Evolutionary conservation across 2,329 filamentous ascomycete species (phyloP).

Genomic region (Neonectria coccinea): DNA sequence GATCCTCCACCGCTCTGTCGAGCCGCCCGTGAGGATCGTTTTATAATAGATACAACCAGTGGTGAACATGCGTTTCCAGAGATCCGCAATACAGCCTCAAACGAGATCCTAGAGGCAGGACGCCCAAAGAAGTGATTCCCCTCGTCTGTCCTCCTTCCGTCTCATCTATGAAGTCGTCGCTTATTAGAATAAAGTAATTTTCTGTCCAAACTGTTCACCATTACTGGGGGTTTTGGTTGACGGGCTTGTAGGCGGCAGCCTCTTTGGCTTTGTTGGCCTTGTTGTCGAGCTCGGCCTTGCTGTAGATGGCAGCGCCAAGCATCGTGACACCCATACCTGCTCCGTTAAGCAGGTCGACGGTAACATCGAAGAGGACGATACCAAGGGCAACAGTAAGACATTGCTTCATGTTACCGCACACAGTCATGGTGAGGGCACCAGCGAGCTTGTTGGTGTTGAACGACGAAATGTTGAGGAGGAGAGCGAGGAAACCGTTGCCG

Average conservation of each 20-base stretch:
- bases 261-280: slow-evolving; percentile 52
- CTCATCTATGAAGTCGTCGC: slow-evolving; percentile 45
- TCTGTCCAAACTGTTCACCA: slow-evolving; percentile 11
- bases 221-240: slow-evolving; percentile 49
- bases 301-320: slow-evolving; percentile 67
- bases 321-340: slow-evolving; percentile 67
- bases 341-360: slow-evolving; percentile 65
- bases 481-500: slow-evolving; percentile 66
- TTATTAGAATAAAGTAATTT: slow-evolving; percentile 39
- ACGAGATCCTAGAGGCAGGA: slow-evolving; percentile 28
- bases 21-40: slow-evolving; percentile 25
- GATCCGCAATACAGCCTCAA: slow-evolving; percentile 22
- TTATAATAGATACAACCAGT: slow-evolving; percentile 36
- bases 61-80: slow-evolving; percentile 25
- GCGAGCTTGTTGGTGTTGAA: slow-evolving; percentile 70
- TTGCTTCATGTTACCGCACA: slow-evolving; percentile 70
- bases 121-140: slow-evolving; percentile 35
- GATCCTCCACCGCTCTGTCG: slow-evolving; percentile 23
- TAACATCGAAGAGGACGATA: slow-evolving; percentile 64
- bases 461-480: slow-evolving; percentile 67
- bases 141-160: slow-evolving; percentile 29
- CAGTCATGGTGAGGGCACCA: slow-evolving; percentile 69
- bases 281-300: slow-evolving; percentile 66
- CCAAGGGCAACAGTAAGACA: slow-evolving; percentile 66
- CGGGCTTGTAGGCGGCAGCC: slow-evolving; percentile 50